phyloP scores from a whole-genome alignment of 2,329 filamentous ascomycete genomes.

The Fusarium hainanense region DNA sequence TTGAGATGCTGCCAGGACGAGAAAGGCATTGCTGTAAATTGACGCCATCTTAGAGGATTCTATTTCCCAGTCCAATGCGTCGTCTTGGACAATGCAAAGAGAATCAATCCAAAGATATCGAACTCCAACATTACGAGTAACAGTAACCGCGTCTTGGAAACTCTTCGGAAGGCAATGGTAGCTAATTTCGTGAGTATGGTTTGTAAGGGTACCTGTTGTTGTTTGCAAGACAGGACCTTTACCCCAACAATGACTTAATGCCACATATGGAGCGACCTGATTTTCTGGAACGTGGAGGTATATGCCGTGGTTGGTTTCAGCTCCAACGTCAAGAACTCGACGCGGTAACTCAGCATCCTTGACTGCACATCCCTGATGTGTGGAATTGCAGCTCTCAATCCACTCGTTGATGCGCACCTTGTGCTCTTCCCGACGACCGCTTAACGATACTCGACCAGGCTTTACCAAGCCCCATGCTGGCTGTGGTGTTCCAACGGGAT shows the following conservation, averaged over 20 bases:
- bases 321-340: not conserved
- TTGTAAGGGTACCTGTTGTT: rapidly evolving
- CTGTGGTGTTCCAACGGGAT: not conserved
- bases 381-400: not conserved
- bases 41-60: not conserved
- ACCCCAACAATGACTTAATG: not conserved
- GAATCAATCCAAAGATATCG: not conserved
- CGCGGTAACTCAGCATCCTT: not conserved
- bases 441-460: not conserved
- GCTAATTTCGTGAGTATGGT: rapidly evolving
- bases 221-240: not conserved
- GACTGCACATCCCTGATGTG: not conserved
- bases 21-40: not conserved
- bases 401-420: rapidly evolving
- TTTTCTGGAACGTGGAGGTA: not conserved
- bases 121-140: not conserved
- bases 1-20: not conserved
- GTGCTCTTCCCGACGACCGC: not conserved
- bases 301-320: rapidly evolving
- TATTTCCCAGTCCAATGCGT: not conserved
- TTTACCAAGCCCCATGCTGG: not conserved
- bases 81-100: not conserved
- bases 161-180: not conserved
- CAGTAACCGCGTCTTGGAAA: not conserved
- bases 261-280: not conserved